phyloP scores from a whole-genome alignment of 2,329 filamentous ascomycete species.

The Beauveria caledonica region DNA sequence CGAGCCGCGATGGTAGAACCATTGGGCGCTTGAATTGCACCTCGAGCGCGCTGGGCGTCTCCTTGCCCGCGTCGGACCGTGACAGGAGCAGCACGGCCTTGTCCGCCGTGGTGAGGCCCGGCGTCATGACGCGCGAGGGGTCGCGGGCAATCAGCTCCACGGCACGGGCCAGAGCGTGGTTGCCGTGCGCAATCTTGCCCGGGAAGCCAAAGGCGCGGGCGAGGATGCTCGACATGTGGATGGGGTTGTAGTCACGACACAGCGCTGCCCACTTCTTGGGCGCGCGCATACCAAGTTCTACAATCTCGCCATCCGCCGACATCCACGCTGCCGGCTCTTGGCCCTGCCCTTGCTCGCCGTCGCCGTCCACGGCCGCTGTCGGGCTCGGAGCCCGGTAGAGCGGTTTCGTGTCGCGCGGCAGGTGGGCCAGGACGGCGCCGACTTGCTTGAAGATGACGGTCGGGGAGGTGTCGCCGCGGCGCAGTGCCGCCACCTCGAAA shows the following conservation, averaged over 20 bases:
- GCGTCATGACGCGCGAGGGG: not conserved
- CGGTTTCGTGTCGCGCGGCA: conserved; percentile 9
- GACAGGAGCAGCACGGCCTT: not conserved
- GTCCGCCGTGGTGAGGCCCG: not conserved
- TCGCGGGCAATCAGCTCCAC: conserved; percentile 4
- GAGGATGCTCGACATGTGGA: conserved; percentile 12
- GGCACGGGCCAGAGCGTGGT: conserved; percentile 11
- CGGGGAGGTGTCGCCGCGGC: conserved; percentile 6
- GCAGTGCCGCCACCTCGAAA: conserved; percentile 7
- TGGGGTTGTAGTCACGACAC: conserved; percentile 13
- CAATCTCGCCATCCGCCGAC: conserved; percentile 6
- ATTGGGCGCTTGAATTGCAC: conserved; percentile 10
- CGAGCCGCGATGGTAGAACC: conserved; percentile 8
- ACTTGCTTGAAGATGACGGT: conserved; percentile 12
- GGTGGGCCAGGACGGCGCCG: conserved; percentile 1
- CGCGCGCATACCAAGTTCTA: conserved; percentile 9
- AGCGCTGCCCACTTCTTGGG: conserved; percentile 11
- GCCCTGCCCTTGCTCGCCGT: not conserved
- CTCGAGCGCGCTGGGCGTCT: conserved; percentile 8
- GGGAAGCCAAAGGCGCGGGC: conserved; percentile 11
- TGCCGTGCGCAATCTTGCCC: conserved; percentile 11
- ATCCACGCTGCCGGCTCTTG: not conserved
- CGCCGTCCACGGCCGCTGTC: not conserved
- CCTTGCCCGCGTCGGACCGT: not conserved
- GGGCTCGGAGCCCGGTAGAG: conserved; percentile 1